Evolutionary conservation across 306 rosid genomes (phyloP).

Genomic region (Mimosa pudica): DNA sequence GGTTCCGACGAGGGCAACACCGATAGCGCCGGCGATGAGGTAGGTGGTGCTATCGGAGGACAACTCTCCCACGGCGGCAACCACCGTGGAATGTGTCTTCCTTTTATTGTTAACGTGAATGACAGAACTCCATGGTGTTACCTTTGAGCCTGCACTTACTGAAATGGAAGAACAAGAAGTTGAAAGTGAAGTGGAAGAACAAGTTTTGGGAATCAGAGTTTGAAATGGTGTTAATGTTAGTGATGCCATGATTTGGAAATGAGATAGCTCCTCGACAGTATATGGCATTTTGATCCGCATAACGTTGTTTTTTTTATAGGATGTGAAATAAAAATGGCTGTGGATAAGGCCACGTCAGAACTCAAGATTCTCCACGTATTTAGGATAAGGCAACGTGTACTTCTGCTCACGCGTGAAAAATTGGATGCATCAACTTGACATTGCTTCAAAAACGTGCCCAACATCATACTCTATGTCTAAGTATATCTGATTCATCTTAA

Average conservation of each 20-base stretch:
- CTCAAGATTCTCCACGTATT: slow-evolving; percentile 32
- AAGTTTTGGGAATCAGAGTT: slow-evolving; percentile 40
- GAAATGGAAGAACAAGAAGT: background rate
- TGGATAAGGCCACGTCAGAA: slow-evolving; percentile 74
- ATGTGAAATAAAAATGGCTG: background rate
- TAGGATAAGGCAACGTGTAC: slow-evolving; percentile 61
- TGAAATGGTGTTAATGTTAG: slow-evolving; percentile 43
- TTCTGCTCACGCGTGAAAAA: background rate
- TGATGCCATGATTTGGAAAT: slow-evolving; percentile 51
- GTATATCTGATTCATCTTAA: too few relatives aligned
- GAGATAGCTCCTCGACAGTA: background rate
- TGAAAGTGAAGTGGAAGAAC: slow-evolving; percentile 21
- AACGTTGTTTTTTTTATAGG: background rate
- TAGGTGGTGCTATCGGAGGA: slow-evolving; percentile 64
- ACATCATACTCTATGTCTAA: too few relatives aligned
- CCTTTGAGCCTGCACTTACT: slow-evolving; percentile 21
- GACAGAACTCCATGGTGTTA: slow-evolving; percentile 27
- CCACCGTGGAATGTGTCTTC: slow-evolving; percentile 50
- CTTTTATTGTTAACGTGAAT: slow-evolving; percentile 24
- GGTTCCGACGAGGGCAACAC: slow-evolving; percentile 76
- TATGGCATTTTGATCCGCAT: background rate
- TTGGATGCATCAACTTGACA: background rate
- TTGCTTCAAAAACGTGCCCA: background rate
- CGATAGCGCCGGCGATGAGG: slow-evolving; percentile 78
- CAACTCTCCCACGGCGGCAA: slow-evolving; percentile 83